Base-by-base conservation (phyloP, 495 filamentous ascomycete genomes). In the Haplographium delicatum region DNA sequence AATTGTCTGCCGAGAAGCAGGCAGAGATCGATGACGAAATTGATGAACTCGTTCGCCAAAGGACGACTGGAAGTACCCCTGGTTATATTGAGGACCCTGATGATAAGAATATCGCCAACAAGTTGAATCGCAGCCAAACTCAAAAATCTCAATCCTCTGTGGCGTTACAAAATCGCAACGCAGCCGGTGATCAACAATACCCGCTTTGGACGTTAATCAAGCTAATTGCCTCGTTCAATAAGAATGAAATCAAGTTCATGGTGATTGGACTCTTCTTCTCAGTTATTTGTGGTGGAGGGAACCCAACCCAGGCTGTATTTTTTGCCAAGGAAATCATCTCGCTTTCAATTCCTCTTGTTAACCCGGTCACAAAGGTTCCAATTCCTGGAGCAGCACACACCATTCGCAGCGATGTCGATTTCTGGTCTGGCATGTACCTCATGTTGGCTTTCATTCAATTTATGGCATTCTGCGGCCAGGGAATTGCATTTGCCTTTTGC, bases 341-440 rank as follows among this genome's bases (percentile, higher is more conserved):
- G 1, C 68, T 90, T 10, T 79, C 83, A 1, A 47, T 41, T 22
- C 49, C 80, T 75, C 16, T 57, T 2, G 34, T 13, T 2, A 50
- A 45, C 20, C 56, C 56, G 2, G 4, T 15, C 4, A 10, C 57
- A 59, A 11, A 50, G 33, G 4, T 28, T 69, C 59, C 79, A 66
- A 51, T 72, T 30, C 34, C 64, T 73, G 52, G 50, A 37, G 51
- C 43, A 10, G 33, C 6, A 18, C 18, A 38, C 15, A 16, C 46
- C 1, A 26, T 60, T 19, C 53, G 53, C 7, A 30, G 33, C 23
- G 46, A 59, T 65, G 81, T 81, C 34, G 81, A 93, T 54, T 97
- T 96, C 66, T 98, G 93, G 91, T 81, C 79, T 28, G 64, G 83
- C 50, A 96, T 98, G 90, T 98, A 93, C 64, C 76, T 97, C 19